These are phyloP conservation scores for Ploettnerulaceae sp. DNA, from an alignment of 2,329 filamentous ascomycete species.

Conservation along the genomic window DNA sequence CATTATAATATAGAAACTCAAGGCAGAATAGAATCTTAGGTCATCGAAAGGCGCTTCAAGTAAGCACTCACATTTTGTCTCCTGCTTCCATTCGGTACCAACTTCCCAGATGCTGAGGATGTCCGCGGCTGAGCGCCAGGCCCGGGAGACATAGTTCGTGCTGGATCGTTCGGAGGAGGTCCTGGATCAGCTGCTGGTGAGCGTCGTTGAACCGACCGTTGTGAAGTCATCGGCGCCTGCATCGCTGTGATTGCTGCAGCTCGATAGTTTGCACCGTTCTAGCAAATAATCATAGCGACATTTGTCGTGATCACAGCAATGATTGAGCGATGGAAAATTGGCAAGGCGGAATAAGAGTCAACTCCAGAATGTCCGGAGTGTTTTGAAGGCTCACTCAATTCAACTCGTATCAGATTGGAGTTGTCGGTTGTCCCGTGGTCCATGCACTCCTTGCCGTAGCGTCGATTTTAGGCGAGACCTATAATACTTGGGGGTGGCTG, in stretches of 20 bases:
- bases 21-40: not conserved
- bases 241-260: slow-evolving; percentile 35
- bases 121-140: slow-evolving; percentile 52
- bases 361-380: slow-evolving; percentile 1
- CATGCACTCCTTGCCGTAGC: slow-evolving; percentile 5
- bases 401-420: slow-evolving; percentile 11
- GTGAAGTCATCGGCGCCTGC: slow-evolving; percentile 48
- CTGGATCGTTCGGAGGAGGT: slow-evolving; percentile 50
- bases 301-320: not conserved
- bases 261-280: slow-evolving; percentile 2
- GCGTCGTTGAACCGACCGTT: slow-evolving; percentile 54
- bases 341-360: slow-evolving; percentile 1
- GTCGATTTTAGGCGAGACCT: slow-evolving; percentile 2
- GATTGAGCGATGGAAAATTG: not conserved
- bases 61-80: slow-evolving; percentile 52
- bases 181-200: slow-evolving; percentile 59
- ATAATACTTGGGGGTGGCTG: too few relatives aligned
- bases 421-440: not conserved
- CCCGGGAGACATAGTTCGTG: slow-evolving; percentile 54
- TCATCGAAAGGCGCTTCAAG: not conserved
- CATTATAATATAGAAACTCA: too few relatives aligned
- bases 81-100: slow-evolving; percentile 46
- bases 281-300: slow-evolving; percentile 17
- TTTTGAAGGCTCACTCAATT: slow-evolving; percentile 4
- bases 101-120: slow-evolving; percentile 62